Evolutionary conservation across 371 early-diverging fungal genomes (phyloP), one percentile per base, ranked within the genome.

Genomic region (Blakeslea trispora): DNA sequence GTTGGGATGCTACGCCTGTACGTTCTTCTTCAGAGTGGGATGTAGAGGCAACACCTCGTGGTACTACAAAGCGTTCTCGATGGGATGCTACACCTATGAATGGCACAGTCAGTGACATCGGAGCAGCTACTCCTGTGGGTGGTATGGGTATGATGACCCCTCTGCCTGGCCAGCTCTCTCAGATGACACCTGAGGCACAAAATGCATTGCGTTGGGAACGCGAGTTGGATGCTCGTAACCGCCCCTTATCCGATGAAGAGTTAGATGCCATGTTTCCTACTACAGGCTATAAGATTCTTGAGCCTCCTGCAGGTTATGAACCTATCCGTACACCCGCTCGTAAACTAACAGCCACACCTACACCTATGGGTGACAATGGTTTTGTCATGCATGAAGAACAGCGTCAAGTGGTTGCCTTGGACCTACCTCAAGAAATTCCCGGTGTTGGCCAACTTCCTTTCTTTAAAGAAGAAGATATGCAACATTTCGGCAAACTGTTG

Each of bases 291-390:
- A 88, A 84, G 61, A 89, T 97, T 49, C 69, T 98, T 31, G 95
- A 93, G 7, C 91, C 94, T 6, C 99, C 98, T 7, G 63, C 89
- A 2, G 83, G 84, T 1, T 98, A 98, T 64, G 83, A 85, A 41
- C 96, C 99, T 22, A 96, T 97, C 55, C 91, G 95, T 50, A 97
- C 97, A 13, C 97, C 98, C 6, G 90, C 95, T 9, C 91, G 98
- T 54, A 97, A 98, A 60, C 73, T 97, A 59, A 91, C 84, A 69
- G 95, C 96, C 0, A 97, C 98, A 0, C 96, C 98, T 2, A 92
- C 95, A 0, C 93, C 96, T 1, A 83, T 91, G 81, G 91, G 87
- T 5, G 83, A 85, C 24, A 59, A 52, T 22, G 95, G 95, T 0
- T 95, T 95, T 68, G 83, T 88, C 59, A 94, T 95, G 90, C 87